Evolutionary conservation across 1,284 basidiomycete genomes (phyloP), one percentile per base, ranked within the genome.

Genomic region (Sanghuangporus baumii): DNA sequence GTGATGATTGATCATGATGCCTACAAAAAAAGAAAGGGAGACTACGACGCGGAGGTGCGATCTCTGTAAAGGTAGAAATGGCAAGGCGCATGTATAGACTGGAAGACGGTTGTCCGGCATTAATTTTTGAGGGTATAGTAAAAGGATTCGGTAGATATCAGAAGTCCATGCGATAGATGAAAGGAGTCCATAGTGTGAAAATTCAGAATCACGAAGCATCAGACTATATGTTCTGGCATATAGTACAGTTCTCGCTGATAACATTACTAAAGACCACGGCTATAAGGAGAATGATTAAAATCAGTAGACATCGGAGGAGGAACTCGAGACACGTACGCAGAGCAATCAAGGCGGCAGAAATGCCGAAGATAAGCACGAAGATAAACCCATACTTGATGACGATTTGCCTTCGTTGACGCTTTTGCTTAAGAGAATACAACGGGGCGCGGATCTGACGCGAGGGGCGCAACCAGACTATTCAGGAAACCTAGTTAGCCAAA

Each of bases 381-480:
- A 86, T 74, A 57, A 82, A 62, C 23, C 79, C 77, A 76, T 95
- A 95, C 64, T 91, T 74, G 64, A 86, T 73, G 62, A 95, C 92
- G 70, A 95, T 95, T 81, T 89, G 89, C 64, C 92, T 84, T 65
- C 94, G 86, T 74, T 93, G 90, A 71, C 86, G 85, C 75, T 88
- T 90, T 75, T 94, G 91, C 75, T 93, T 93, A 72, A 91, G 82
- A 59, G 91, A 91, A 76, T 94, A 99, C 71, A 99, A 81, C 4
- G 96, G 96, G 2, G 94, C 89, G 65, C 93, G 91, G 70, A 97
- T 96, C 76, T 96, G 93, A 72, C 93, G 92, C 61, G 91, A 91
- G 31, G 90, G 89, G 36, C 89, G 86, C 60, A 93, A 74, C 91
- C 91, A 93, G 80, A 94, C 89, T 89, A 31, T 51, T 20, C 11